These are phyloP conservation scores for Dryas integrifolia DNA, from an alignment of 331 rosid genomes.

Conservation along the genomic window DNA sequence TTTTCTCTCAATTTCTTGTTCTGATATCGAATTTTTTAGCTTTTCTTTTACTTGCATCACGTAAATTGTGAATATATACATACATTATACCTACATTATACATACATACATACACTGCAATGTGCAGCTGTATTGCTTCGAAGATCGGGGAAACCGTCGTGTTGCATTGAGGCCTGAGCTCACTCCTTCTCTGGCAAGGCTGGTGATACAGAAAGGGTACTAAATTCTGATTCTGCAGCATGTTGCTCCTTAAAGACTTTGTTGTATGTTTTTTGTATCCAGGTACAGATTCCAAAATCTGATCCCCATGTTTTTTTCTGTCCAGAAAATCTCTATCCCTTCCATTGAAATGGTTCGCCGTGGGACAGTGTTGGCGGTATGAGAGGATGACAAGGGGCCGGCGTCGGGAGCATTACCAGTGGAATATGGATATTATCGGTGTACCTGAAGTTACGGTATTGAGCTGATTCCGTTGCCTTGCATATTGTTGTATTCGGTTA, in stretches of 20 bases:
- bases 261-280: slow-evolving; percentile 32
- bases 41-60: neutral
- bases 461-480: slow-evolving; percentile 20
- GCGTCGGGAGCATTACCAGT: slow-evolving; percentile 94
- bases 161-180: slow-evolving; percentile 97
- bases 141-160: slow-evolving; percentile 94
- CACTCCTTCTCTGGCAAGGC: slow-evolving; percentile 94
- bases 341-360: slow-evolving; percentile 91
- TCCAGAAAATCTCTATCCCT: slow-evolving; percentile 83
- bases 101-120: neutral
- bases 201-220: slow-evolving; percentile 96
- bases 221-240: slow-evolving; percentile 19
- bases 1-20: neutral
- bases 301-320: slow-evolving; percentile 39
- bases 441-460: slow-evolving; percentile 80
- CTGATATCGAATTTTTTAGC: neutral
- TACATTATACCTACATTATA: neutral
- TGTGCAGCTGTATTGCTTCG: slow-evolving; percentile 89
- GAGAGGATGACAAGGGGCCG: slow-evolving; percentile 99
- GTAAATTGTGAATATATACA: neutral
- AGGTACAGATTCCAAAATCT: slow-evolving; percentile 39
- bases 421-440: slow-evolving; percentile 98
- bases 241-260: neutral
- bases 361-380: slow-evolving; percentile 98
- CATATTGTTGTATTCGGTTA: neutral